phyloP scores from a whole-genome alignment of 495 filamentous ascomycete species.

The Penicillium steckii region DNA sequence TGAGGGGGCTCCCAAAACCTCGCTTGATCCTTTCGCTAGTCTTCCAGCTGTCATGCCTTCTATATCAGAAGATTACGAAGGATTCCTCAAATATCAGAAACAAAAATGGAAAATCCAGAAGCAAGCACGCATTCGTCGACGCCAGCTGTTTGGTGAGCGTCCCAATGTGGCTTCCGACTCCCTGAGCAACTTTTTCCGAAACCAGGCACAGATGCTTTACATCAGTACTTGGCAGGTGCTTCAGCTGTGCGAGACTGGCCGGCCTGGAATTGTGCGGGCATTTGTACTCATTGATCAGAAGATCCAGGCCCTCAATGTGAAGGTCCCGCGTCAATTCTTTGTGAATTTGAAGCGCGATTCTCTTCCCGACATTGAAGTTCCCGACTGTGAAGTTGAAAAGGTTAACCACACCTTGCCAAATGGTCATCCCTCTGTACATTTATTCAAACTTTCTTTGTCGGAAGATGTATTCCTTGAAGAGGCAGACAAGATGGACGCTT shows the following conservation, averaged over 20 bases:
- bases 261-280: constrained; percentile 80
- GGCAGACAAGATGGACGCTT: constrained; percentile 70
- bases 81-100: constrained; percentile 94
- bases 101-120: constrained; percentile 99
- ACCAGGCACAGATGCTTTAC: constrained; percentile 85
- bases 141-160: constrained; percentile 92
- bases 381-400: constrained; percentile 85
- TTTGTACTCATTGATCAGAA: constrained; percentile 93
- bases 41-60: constrained; percentile 84
- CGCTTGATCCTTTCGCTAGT: constrained; percentile 75
- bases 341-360: constrained; percentile 86
- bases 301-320: constrained; percentile 82
- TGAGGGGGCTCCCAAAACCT: constrained; percentile 59
- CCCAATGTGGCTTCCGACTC: constrained; percentile 64
- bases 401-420: constrained; percentile 91
- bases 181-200: constrained; percentile 84
- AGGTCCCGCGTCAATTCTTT: constrained; percentile 85
- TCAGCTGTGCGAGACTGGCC: constrained; percentile 76
- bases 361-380: constrained; percentile 84
- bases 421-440: constrained; percentile 86
- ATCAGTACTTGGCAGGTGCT: constrained; percentile 92
- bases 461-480: constrained; percentile 87
- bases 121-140: constrained; percentile 79
- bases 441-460: constrained; percentile 88
- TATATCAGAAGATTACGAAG: constrained; percentile 82